Percentiles rank a stretch among this genome's conserved stretches.
Conservation (phyloP, 495 filamentous ascomycete species). For the Talaromyces thailandensis region DNA sequence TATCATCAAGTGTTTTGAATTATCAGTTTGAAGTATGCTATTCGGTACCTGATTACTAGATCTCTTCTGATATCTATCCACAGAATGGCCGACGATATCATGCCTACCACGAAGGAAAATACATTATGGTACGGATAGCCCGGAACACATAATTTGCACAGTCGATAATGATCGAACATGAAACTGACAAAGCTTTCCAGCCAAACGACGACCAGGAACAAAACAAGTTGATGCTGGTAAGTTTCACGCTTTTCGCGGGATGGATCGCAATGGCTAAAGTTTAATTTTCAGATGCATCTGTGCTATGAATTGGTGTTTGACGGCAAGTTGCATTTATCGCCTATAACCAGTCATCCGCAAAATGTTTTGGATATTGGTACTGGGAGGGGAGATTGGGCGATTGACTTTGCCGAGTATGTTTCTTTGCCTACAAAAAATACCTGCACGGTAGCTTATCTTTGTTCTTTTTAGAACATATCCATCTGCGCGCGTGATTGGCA, state of each 20-base stretch:
- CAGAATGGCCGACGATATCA: constrained; percentile 10
- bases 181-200: not conserved
- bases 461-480: constrained; percentile 24
- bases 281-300: constrained; percentile 2
- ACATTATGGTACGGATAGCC: constrained; percentile 5
- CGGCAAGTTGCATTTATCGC: constrained; percentile 10
- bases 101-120: constrained; percentile 9
- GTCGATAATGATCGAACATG: not conserved
- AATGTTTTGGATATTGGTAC: constrained; percentile 33
- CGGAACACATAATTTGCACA: not conserved
- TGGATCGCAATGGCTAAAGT: not conserved
- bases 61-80: not conserved
- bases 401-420: constrained; percentile 35
- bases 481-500: constrained; percentile 45
- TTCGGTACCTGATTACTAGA: not conserved
- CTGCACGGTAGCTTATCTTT: constrained; percentile 1
- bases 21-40: constrained; percentile 7
- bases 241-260: not conserved
- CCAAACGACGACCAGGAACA: constrained; percentile 9
- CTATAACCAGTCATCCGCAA: constrained; percentile 9
- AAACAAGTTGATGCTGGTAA: constrained; percentile 7
- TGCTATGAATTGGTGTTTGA: constrained; percentile 5
- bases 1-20: constrained; percentile 7
- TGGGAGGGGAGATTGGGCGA: constrained; percentile 38
- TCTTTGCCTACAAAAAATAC: constrained; percentile 19